Percentiles rank a stretch among this genome's conserved stretches.
phyloP scores from a whole-genome alignment of 179 eudicot genomes.

The Spinacia oleracea region DNA sequence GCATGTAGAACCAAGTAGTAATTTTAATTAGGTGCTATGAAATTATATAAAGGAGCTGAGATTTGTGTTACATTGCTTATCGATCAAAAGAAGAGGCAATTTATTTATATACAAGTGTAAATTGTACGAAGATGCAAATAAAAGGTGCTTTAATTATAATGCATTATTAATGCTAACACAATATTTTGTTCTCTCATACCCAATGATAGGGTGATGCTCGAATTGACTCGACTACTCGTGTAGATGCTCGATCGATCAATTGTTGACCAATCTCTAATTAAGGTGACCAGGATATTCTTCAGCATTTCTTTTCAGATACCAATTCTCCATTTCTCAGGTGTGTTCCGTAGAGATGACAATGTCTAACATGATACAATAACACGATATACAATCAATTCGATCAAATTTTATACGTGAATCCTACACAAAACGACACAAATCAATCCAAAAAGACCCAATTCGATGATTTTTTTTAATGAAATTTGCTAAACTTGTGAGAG shows the following conservation, averaged over 20 bases:
- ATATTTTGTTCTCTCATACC: not conserved
- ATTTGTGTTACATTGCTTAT: not conserved
- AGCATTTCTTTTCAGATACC: slow-evolving; percentile 4
- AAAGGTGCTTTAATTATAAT: not conserved
- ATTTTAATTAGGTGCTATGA: not conserved
- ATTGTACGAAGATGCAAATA: not conserved
- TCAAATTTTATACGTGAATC: too few species aligned
- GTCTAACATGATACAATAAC: too few species aligned
- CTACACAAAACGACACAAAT: too few species aligned
- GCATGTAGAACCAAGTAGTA: not conserved
- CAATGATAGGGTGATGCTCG: not conserved
- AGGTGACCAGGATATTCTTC: slow-evolving; percentile 8
- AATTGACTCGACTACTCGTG: not conserved
- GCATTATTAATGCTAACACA: slow-evolving; percentile 4
- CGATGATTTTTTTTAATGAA: too few species aligned
- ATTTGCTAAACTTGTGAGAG: too few species aligned
- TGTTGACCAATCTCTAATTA: not conserved
- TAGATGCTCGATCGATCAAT: not conserved
- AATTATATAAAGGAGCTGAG: too few species aligned
- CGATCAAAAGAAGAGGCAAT: not conserved
- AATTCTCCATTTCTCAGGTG: not conserved
- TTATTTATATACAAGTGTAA: not conserved
- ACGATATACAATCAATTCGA: too few species aligned
- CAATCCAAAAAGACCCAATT: too few species aligned
- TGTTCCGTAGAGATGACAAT: too few species aligned